These are phyloP conservation scores for Marchantia paleacea DNA, from an alignment of 225 moss, liverwort and hornwort genomes.

Conservation along the genomic window DNA sequence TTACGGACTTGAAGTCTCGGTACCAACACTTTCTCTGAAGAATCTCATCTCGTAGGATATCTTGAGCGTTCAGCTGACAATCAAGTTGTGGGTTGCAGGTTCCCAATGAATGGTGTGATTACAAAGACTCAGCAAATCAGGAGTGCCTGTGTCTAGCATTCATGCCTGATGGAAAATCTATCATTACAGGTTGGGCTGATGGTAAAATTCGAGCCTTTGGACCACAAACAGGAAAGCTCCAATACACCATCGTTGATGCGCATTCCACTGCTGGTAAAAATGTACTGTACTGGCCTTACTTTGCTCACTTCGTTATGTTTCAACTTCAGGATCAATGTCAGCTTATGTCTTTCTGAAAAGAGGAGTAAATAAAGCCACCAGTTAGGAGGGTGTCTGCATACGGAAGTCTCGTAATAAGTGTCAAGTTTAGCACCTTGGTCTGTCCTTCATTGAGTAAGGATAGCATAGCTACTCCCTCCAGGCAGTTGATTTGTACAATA, in stretches of 20 bases:
- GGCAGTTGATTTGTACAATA: too few relatives aligned
- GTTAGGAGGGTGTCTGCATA: not conserved
- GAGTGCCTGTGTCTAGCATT: conserved; percentile 73
- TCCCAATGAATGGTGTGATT: conserved; percentile 64
- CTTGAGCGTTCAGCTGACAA: too few relatives aligned
- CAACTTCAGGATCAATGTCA: not conserved
- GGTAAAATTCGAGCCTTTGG: conserved; percentile 85
- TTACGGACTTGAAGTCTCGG: not conserved
- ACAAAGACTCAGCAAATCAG: conserved; percentile 78
- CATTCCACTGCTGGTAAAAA: conserved; percentile 65
- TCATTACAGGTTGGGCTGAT: conserved; percentile 90
- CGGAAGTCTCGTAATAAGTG: not conserved
- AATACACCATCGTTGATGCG: conserved; percentile 87
- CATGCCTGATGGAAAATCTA: conserved; percentile 94
- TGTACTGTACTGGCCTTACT: not conserved
- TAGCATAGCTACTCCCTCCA: too few relatives aligned
- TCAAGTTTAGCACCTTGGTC: not conserved
- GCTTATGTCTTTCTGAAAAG: not conserved
- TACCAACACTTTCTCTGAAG: not conserved
- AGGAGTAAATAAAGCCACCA: not conserved
- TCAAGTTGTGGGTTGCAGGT: conserved; percentile 31
- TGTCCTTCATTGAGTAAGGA: not conserved
- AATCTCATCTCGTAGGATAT: not conserved
- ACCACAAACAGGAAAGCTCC: conserved; percentile 78
- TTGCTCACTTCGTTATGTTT: not conserved